Base-by-base conservation (phyloP, 805 yeast genomes). In the Grigorovia yakushimaensis region DNA sequence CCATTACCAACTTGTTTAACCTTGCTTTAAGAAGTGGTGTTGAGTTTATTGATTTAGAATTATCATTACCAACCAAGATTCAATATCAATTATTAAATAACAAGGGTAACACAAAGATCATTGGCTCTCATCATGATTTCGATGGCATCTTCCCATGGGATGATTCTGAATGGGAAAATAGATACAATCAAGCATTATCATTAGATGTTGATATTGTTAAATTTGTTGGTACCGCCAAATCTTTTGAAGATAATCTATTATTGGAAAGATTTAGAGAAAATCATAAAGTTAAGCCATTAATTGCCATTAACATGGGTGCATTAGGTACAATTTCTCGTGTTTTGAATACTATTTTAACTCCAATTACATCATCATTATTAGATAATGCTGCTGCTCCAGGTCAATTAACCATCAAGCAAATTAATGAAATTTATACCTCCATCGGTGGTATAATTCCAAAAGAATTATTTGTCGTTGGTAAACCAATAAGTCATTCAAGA, bases 101-200 rank as follows among this genome's bases (percentile, higher is more conserved):
- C 41, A 80, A 78, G 58, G 76, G 78, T 3, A 74, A 70, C 62
- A 81, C 95, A 15, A 77, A 77, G 58, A 69, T 91, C 35, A 84
- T 91, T 62, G 93, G 88, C 13, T 84, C 96, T 1, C 84, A 83
- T 56, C 94, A 86, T 59, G 94, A 87, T 61, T 76, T 81, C 48
- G 60, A 71, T 11, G 94, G 85, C 22, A 57, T 62, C 7, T 72
- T 72, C 65, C 69, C 72, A 47, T 88, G 95, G 96, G 67, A 66
- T 47, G 68, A 76, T 51, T 71, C 78, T 15, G 88, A 80, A 58
- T 89, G 95, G 94, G 81, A 78, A 57, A 73, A 73, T 54, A 78
- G 78, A 61, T 87, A 81, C 60, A 75, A 76, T 51, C 78, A 78
- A 52, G 96, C 91, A 0, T 65, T 73, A 37, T 66, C 77, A 7